Base-by-base conservation (phyloP, 2,329 filamentous ascomycete genomes). In the Colletotrichum shisoi region DNA sequence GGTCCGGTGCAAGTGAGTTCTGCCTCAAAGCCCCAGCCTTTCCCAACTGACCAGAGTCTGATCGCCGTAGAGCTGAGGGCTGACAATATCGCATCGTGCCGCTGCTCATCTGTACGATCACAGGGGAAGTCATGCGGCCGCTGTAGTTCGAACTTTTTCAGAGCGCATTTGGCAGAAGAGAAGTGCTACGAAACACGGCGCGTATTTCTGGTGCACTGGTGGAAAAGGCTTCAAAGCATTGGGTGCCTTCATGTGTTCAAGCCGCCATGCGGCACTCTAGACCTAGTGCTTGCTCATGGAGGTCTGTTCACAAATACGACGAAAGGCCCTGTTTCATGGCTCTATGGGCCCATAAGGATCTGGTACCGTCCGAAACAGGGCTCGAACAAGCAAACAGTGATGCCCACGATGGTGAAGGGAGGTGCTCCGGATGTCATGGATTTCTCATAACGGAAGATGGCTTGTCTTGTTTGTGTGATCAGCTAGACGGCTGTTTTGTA, bases 351-450 rank as follows among this genome's bases (percentile, higher is more conserved):
- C 46, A 51, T 44, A 37, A 59, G 40, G 49, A 49, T 59, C 40
- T 59, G 39, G 60, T 45, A 21, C 52, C 46, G 64, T 56, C 61
- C 53, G 61, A 67, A 59, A 64, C 64, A 56, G 64, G 31, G 54
- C 63, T 59, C 61, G 60, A 67, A 67, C 54, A 59, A 56, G 37
- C 34, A 42, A 19, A 17, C n/a, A 40, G 59, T 34, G 19, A 51
- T 34, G 56, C 44, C 54, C 48, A 53, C 46, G 46, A 24, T 27
- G 45, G 39, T n/a, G 52, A 63, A 42, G 31, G 8, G 52, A 37
- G 11, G 45, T n/a, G 24, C 13, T 12, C 49, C 34, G 54, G n/a
- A 34, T 52, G 40, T 49, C 61, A 59, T 63, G 64, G 42, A 31
- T 64, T 57, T 51, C 37, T 44, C 45, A 6, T 51, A 11, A 21